Base-by-base conservation (phyloP, 768 basidiomycete genomes). In the Macrocybe gigantea region DNA sequence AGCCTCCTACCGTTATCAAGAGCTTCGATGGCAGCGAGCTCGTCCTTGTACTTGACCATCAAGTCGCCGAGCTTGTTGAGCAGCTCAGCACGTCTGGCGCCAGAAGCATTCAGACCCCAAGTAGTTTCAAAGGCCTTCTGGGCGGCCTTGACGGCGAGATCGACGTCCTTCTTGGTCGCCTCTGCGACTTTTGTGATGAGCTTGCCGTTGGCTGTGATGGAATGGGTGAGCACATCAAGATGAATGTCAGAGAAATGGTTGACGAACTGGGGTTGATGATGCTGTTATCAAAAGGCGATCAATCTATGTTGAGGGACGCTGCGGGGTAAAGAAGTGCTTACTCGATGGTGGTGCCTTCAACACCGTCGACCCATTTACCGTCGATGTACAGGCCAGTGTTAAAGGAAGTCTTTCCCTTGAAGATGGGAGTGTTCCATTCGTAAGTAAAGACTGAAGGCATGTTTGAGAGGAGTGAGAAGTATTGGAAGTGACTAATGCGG, bases 341-440 rank as follows among this genome's bases (percentile, higher is more conserved):
- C 84, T 85, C 83, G 56, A 89, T 80, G 6, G 75, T 80, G 32
- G 69, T 75, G 1, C 69, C 64, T 5, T 74, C 64, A 6, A 67
- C 63, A 11, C 82, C 82, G 36, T 80, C 79, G 38, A 75, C 67
- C 54, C 78, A 91, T 65, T 88, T 59, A 55, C 82, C 81, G 62
- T 79, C 70, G 67, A 93, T 87, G 72, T 79, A 91, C 52, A 89
- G 62, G 33, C 89, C 87, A 4, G 86, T 85, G 49, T 64, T 61
- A 62, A 87, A 79, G 14, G 66, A 68, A 33, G 74, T 70, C 54
- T 76, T 77, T 38, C 82, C 83, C 63, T 77, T 83, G 78, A 64
- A 85, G 46, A 64, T 52, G 39, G 62, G 66, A 2, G 72, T 75
- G 47, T 82, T 57, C 59, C 80, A 85, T 22, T 76, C 66, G 71